Evolutionary conservation across 2,329 filamentous ascomycete species (phyloP), one percentile per base, ranked within the genome.

Genomic region (Bipolaris victoriae): DNA sequence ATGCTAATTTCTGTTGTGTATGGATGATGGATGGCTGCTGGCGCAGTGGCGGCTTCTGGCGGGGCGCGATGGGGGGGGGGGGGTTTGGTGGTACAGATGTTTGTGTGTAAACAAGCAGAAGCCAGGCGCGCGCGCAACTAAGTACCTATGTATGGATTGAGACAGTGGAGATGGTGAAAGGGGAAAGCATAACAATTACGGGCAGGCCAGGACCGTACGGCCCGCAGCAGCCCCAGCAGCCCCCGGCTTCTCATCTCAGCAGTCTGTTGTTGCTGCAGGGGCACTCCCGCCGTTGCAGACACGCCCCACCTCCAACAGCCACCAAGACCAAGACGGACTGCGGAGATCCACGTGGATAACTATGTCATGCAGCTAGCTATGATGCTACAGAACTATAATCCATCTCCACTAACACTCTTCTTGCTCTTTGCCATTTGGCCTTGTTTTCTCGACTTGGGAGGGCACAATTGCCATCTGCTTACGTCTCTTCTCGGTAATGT

Each of bases 1-100:
- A n/a, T 58, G 50, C 52, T 61, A 63, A 55, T 26, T 55, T 53
- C 41, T 62, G 46, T 41, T 47, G 51, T 47, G 62, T 60, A 60
- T 58, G 52, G 57, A 60, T 61, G 57, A 16, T 33, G 40, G 48
- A 18, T 35, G 54, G 26, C 44, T 31, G 44, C 29, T 31, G 29
- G 29, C 33, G 53, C 29, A 22, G 55, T 57, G 58, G 55, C 40
- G 55, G 49, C 33, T 41, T 44, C 44, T 43, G 35, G 62, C 36
- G 60, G 60, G 55, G 57, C 51, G 57, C 52, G 35, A 35, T 26
- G 43, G 51, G 49, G 57, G 16, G 16, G 16, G 16, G 16, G 16
- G 45, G 55, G 50, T 20, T 7, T 45, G 18, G 49, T 57, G 46
- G 39, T 53, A 51, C 49, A 50, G 18, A 47, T 44, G 39, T 39